Conservation (phyloP, 345 rosid species). For the Sapria himalayana region DNA sequence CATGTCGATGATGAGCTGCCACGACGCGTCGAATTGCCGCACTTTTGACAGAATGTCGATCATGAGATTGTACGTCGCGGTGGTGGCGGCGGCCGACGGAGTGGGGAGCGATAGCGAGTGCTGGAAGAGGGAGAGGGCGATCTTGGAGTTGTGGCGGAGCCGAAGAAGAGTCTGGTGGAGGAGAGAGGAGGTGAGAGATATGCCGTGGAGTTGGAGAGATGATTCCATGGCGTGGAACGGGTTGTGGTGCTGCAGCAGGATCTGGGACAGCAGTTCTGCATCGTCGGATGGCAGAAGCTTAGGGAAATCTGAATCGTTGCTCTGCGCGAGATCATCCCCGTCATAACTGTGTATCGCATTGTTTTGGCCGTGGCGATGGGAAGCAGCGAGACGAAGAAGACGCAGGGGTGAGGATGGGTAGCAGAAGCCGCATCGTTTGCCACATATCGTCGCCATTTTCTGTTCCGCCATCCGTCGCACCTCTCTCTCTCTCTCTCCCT, state of each 20-base stretch:
- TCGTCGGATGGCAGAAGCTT: constrained; percentile 32
- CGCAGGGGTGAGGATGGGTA: constrained; percentile 7
- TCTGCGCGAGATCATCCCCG: constrained; percentile 3
- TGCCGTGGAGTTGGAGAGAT: constrained; percentile 56
- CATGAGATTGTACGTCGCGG: constrained; percentile 25
- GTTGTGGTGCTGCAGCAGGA: constrained; percentile 57
- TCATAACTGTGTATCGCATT: background rate
- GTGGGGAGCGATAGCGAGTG: constrained; percentile 29
- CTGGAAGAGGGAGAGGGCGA: constrained; percentile 42
- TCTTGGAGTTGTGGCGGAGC: constrained; percentile 55
- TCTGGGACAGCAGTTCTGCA: constrained; percentile 45
- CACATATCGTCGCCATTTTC: too few relatives aligned
- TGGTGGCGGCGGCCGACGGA: constrained; percentile 11
- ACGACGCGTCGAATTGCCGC: constrained; percentile 55
- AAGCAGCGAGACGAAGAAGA: constrained; percentile 8
- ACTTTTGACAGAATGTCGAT: constrained; percentile 56
- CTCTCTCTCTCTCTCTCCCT: too few relatives aligned
- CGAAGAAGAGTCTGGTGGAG: constrained; percentile 78
- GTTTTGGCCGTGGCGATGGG: background rate
- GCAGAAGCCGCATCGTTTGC: too few relatives aligned
- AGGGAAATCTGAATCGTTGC: constrained; percentile 18
- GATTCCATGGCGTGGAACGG: constrained; percentile 76
- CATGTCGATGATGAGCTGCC: constrained; percentile 62
- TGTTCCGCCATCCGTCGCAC: too few relatives aligned
- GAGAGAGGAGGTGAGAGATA: constrained; percentile 33